A percentile compares a stretch with the other conserved stretches of the same genome.
phyloP scores from a whole-genome alignment of 495 filamentous ascomycete species.

The Podospora fimiseda region DNA sequence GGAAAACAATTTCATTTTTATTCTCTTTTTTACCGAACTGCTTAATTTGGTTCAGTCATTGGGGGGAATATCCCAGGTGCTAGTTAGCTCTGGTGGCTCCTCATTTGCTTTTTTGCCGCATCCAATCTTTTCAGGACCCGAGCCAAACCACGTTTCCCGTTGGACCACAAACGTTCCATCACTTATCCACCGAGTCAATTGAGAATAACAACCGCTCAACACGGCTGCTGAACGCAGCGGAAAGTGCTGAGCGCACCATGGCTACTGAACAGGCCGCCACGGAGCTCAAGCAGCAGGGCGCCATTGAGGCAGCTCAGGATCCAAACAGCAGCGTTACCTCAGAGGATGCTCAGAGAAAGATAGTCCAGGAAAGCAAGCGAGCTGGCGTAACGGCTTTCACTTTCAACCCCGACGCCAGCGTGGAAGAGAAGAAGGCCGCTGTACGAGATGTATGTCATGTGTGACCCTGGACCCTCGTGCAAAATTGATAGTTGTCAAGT shows the following conservation, averaged over 20 bases:
- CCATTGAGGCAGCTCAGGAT: conserved; percentile 63
- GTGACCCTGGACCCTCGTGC: too few relatives aligned
- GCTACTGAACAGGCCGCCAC: conserved; percentile 30
- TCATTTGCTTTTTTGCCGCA: conserved; percentile 14
- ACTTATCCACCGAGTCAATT: conserved; percentile 18
- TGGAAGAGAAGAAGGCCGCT: conserved; percentile 76
- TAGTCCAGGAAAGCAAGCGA: conserved; percentile 68
- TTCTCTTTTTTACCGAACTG: conserved; percentile 3
- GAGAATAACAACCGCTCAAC: conserved; percentile 4
- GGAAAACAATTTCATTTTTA: conserved; percentile 1
- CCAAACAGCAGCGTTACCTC: conserved; percentile 62
- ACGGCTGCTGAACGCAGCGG: conserved; percentile 15
- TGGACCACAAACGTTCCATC: not conserved
- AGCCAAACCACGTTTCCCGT: not conserved
- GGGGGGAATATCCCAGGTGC: not conserved
- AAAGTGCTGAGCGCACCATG: conserved; percentile 25
- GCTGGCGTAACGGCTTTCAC: conserved; percentile 72
- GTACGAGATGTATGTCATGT: conserved; percentile 67
- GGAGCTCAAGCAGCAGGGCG: conserved; percentile 75
- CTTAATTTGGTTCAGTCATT: not conserved
- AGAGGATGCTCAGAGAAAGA: conserved; percentile 59
- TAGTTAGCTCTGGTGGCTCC: not conserved
- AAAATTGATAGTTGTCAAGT: too few relatives aligned
- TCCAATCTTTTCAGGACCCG: not conserved
- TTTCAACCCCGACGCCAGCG: conserved; percentile 80